A percentile compares a stretch with the other conserved stretches of the same genome.
Conservation (phyloP, 2,329 filamentous ascomycete genomes). For the Hymenoscyphus infarciens region DNA sequence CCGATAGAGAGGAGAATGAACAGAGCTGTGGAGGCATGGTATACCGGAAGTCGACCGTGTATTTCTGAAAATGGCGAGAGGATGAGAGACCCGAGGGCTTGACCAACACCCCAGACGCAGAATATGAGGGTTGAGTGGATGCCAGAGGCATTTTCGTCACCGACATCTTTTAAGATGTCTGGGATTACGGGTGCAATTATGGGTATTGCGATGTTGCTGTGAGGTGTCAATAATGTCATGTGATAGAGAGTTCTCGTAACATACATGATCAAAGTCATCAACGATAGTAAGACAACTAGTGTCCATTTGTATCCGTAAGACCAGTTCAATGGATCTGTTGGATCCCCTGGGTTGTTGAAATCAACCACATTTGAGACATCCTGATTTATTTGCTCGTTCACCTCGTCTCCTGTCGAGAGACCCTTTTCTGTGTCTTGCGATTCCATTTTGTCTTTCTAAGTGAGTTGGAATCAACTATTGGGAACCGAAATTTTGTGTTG, state of each 20-base stretch:
- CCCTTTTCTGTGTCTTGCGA: no score
- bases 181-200: neutral
- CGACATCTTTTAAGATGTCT: neutral
- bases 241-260: neutral
- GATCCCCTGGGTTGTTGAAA: slow-evolving; percentile 14
- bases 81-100: slow-evolving; percentile 44
- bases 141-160: neutral
- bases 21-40: slow-evolving; percentile 44
- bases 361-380: slow-evolving; percentile 2
- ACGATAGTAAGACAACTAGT: neutral
- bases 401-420: neutral
- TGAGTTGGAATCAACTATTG: no score
- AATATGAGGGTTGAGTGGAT: slow-evolving; percentile 25
- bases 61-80: slow-evolving; percentile 58
- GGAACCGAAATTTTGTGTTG: no score
- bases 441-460: no score
- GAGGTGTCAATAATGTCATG: neutral
- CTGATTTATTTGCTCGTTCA: neutral
- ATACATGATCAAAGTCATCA: neutral
- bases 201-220: neutral
- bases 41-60: slow-evolving; percentile 40
- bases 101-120: slow-evolving; percentile 40
- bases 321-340: slow-evolving; percentile 17
- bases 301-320: neutral
- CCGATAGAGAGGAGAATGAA: slow-evolving; percentile 50